These are phyloP conservation scores for Colletotrichum karsti DNA, from an alignment of 2,329 filamentous ascomycete genomes.

Conservation along the genomic window DNA sequence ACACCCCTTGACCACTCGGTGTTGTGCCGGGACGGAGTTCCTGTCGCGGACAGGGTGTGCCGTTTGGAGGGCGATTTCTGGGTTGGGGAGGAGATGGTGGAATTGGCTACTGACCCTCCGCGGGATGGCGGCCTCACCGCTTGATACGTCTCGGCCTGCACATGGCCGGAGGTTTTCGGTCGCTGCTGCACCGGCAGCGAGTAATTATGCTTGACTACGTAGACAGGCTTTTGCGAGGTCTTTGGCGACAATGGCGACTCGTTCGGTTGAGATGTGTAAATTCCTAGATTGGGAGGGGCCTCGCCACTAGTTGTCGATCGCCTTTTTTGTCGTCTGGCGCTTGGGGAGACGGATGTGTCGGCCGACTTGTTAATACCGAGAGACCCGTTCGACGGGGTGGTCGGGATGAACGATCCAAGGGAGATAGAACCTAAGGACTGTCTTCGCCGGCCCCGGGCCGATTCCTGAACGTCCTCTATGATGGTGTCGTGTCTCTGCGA, in stretches of 20 bases:
- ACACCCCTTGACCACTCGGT: slow-evolving; percentile 9
- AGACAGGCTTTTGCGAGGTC: slow-evolving; percentile 32
- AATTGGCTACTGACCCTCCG: slow-evolving; percentile 29
- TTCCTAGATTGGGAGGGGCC: background rate
- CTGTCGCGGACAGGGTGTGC: slow-evolving; percentile 9
- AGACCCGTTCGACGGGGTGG: background rate
- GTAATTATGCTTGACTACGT: slow-evolving; percentile 32
- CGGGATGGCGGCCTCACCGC: slow-evolving; percentile 26
- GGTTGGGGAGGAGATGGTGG: slow-evolving; percentile 27
- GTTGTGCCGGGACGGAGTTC: background rate
- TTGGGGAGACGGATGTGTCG: background rate
- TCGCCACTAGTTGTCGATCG: slow-evolving; percentile 6
- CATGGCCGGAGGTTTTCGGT: slow-evolving; percentile 13
- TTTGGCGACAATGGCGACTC: slow-evolving; percentile 17
- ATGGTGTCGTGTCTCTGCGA: slow-evolving; percentile 13
- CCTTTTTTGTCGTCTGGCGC: background rate
- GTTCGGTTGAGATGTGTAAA: slow-evolving; percentile 6
- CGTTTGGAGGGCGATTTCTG: slow-evolving; percentile 20
- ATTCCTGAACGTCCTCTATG: slow-evolving; percentile 10
- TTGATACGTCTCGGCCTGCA: slow-evolving; percentile 4
- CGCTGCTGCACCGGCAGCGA: slow-evolving; percentile 26
- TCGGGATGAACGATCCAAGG: slow-evolving; percentile 27
- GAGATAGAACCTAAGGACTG: slow-evolving; percentile 29
- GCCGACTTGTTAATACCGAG: background rate
- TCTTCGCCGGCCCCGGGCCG: slow-evolving; percentile 9